Conservation (phyloP, 805 yeast genomes). For the Lachancea sp. region DNA sequence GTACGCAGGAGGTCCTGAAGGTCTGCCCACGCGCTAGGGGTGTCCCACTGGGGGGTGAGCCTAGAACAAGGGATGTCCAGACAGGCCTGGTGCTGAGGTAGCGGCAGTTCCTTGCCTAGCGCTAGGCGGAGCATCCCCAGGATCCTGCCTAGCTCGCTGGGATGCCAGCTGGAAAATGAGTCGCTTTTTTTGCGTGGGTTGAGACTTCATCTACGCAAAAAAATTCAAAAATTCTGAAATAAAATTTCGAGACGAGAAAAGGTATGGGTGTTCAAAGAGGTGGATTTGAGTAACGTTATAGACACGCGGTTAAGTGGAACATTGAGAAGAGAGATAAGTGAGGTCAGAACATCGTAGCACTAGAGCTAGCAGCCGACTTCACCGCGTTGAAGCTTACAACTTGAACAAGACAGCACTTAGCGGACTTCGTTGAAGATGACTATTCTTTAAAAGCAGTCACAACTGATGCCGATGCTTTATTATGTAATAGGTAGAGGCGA, state of each 20-base stretch:
- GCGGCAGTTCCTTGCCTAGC: neutral
- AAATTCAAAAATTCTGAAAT: neutral
- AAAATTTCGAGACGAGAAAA: neutral
- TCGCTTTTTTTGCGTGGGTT: neutral
- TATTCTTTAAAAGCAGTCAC: neutral
- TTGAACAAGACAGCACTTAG: too few relatives aligned
- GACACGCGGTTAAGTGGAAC: too few relatives aligned
- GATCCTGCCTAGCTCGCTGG: conserved; percentile 1
- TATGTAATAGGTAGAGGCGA: too few relatives aligned
- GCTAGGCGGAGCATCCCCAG: neutral
- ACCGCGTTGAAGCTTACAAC: too few relatives aligned
- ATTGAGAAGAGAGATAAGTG: neutral
- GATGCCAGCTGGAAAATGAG: neutral
- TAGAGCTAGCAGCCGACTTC: too few relatives aligned
- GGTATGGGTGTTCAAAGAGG: neutral
- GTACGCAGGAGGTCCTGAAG: too few relatives aligned
- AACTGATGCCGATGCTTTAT: too few relatives aligned
- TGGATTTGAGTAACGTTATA: too few relatives aligned
- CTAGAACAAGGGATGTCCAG: neutral
- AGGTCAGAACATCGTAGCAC: too few relatives aligned
- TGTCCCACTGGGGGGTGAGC: neutral
- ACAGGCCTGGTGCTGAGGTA: too few relatives aligned
- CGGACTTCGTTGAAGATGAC: too few relatives aligned
- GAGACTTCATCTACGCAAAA: neutral
- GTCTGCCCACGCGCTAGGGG: too few relatives aligned